phyloP scores from a whole-genome alignment of 2,329 filamentous ascomycete genomes.

The Hymenoscyphus infarciens region DNA sequence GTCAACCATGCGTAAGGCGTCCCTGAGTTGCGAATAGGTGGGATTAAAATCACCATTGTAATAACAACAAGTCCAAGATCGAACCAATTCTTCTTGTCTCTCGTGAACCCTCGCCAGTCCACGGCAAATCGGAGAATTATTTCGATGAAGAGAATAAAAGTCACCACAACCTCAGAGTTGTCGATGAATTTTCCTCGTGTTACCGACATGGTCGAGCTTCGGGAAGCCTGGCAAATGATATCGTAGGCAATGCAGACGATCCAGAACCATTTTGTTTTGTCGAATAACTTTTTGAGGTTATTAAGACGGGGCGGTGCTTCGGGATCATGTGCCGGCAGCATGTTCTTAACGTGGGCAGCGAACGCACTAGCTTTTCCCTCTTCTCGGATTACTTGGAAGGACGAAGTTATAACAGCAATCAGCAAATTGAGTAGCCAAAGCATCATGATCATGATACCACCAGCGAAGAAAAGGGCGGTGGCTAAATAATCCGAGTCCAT shows the following conservation, averaged over 20 bases:
- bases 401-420: constrained; percentile 96
- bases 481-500: constrained; percentile 88
- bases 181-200: constrained; percentile 63
- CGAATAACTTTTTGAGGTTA: constrained; percentile 66
- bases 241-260: constrained; percentile 75
- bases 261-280: constrained; percentile 75
- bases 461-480: constrained; percentile 72
- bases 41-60: constrained; percentile 82
- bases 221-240: constrained; percentile 72
- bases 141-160: constrained; percentile 73
- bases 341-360: constrained; percentile 62
- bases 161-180: constrained; percentile 70
- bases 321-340: constrained; percentile 32
- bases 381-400: constrained; percentile 96
- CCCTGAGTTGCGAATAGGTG: constrained; percentile 68
- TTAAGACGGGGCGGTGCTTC: constrained; percentile 39
- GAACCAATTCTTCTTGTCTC: constrained; percentile 69
- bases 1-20: constrained; percentile 82
- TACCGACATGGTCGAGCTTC: constrained; percentile 71
- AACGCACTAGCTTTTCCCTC: constrained; percentile 95
- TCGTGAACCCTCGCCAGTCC: constrained; percentile 79
- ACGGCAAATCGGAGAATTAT: constrained; percentile 74
- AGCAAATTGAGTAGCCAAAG: constrained; percentile 93
- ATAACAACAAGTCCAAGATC: constrained; percentile 77
- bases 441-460: constrained; percentile 83